A percentile compares a stretch with the other conserved stretches of the same genome.
phyloP scores from a whole-genome alignment of 106 monocot species.

The Dioscorea dumetorum region DNA sequence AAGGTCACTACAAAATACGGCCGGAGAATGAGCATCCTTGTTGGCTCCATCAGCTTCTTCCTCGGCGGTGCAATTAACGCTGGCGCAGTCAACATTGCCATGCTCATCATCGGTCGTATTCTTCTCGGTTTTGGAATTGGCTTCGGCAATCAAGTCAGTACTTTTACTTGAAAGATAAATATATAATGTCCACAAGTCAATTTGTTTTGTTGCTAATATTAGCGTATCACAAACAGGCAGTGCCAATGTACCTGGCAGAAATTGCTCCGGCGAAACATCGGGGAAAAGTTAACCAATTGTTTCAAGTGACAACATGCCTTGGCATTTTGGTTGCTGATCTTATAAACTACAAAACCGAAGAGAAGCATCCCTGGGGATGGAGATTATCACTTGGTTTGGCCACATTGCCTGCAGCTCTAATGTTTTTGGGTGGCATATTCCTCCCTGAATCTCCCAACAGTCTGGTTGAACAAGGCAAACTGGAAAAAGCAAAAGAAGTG shows the following conservation, averaged over 20 bases:
- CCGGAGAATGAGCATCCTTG: constrained; percentile 34
- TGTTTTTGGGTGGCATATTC: constrained; percentile 49
- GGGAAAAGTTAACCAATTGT: constrained; percentile 58
- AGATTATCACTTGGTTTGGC: constrained; percentile 57
- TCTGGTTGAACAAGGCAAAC: constrained; percentile 37
- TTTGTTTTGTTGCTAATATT: too few relatives aligned
- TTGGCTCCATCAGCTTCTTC: constrained; percentile 45
- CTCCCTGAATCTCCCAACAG: constrained; percentile 53
- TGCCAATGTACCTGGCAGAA: constrained; percentile 65
- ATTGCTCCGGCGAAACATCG: constrained; percentile 49
- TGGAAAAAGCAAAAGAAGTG: constrained; percentile 33
- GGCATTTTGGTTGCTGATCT: constrained; percentile 50
- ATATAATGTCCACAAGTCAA: too few relatives aligned
- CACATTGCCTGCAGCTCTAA: constrained; percentile 38
- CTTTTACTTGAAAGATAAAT: too few relatives aligned
- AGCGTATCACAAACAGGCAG: constrained; percentile 26
- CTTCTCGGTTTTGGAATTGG: constrained; percentile 56
- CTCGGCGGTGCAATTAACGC: constrained; percentile 40
- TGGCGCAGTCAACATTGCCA: constrained; percentile 28
- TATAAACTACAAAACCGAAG: constrained; percentile 59
- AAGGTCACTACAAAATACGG: constrained; percentile 45
- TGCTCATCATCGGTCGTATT: constrained; percentile 56
- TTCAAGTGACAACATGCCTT: constrained; percentile 43
- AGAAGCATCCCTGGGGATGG: constrained; percentile 69
- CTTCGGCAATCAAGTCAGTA: constrained; percentile 41